A percentile compares a stretch with the other conserved stretches of the same genome.
Conservation (phyloP, 75 land plant species). For the Isoetes taiwanensis region DNA sequence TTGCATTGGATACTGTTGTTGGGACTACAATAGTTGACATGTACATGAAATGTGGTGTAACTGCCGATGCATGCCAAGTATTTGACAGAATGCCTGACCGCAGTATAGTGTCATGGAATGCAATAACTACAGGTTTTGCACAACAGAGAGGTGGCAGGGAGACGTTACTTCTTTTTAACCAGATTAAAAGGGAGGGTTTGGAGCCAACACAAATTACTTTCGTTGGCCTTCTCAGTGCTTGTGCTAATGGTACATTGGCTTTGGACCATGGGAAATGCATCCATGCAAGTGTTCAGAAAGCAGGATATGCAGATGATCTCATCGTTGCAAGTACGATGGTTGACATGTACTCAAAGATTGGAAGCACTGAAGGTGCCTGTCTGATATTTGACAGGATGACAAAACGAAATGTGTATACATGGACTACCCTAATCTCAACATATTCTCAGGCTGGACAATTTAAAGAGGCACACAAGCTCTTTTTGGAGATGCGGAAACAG, state of each 20-base stretch:
- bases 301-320: background rate
- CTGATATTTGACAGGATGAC: background rate
- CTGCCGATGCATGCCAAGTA: background rate
- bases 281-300: background rate
- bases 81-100: constrained; percentile 1
- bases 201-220: constrained; percentile 9
- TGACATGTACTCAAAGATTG: no score
- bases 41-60: constrained; percentile 13
- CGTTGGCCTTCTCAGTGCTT: constrained; percentile 5
- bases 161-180: no score
- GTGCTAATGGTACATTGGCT: background rate
- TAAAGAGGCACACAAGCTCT: no score
- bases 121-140: background rate
- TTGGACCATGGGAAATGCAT: background rate
- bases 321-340: no score
- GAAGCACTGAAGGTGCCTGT: background rate
- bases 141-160: no score
- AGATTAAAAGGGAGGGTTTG: background rate
- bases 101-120: constrained; percentile 11
- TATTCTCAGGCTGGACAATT: no score
- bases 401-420: background rate
- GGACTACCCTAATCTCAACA: no score
- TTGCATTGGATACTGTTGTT: background rate
- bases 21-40: constrained; percentile 8
- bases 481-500: no score